A percentile compares a stretch with the other conserved stretches of the same genome.
Conservation (phyloP, 1,284 basidiomycete genomes). For the Cronartium ribicola region DNA sequence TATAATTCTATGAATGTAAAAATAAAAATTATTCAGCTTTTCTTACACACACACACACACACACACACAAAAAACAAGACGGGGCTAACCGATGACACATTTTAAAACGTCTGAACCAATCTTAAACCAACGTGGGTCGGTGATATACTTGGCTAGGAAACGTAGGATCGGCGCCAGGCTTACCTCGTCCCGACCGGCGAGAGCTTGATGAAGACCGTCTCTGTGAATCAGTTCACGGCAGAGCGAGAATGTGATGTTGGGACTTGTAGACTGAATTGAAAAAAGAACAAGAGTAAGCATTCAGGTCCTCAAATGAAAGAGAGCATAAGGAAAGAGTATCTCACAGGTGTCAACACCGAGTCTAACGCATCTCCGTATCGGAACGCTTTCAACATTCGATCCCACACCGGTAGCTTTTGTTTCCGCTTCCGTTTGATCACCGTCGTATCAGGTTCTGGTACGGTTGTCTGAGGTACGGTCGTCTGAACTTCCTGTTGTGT, state of each 20-base stretch:
- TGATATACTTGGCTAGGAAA: slow-evolving; percentile 76
- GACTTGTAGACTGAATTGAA: slow-evolving; percentile 63
- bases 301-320: not conserved
- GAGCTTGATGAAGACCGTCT: slow-evolving; percentile 78
- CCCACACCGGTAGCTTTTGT: slow-evolving; percentile 77
- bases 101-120: slow-evolving; percentile 76
- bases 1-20: slow-evolving; percentile 70
- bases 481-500: slow-evolving; percentile 18
- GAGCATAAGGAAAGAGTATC: slow-evolving; percentile 40
- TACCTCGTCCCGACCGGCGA: slow-evolving; percentile 88
- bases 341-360: slow-evolving; percentile 74
- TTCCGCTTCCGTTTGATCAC: slow-evolving; percentile 61
- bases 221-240: slow-evolving; percentile 90
- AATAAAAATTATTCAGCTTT: not conserved
- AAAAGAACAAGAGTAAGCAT: not conserved
- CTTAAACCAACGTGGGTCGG: slow-evolving; percentile 85
- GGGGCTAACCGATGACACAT: slow-evolving; percentile 71
- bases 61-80: not conserved
- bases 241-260: slow-evolving; percentile 80
- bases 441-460: slow-evolving; percentile 6
- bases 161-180: slow-evolving; percentile 84
- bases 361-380: slow-evolving; percentile 92
- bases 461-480: slow-evolving; percentile 28
- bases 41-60: not conserved
- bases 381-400: slow-evolving; percentile 83